Base-by-base conservation (phyloP, 192 early-diverging fungal genomes). In the Coemansia sp. region DNA sequence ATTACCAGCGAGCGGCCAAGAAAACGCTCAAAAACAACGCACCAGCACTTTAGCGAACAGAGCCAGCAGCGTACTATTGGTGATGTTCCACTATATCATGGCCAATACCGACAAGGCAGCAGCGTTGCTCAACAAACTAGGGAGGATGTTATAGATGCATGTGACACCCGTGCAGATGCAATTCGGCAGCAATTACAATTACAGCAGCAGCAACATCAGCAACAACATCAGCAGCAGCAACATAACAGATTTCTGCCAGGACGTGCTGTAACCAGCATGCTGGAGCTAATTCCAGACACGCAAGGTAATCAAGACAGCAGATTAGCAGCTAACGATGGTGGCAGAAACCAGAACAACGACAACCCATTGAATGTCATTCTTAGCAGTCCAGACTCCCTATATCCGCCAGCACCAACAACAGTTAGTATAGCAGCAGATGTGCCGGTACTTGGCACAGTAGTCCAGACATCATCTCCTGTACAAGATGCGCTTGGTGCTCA, bases 161-260 rank as follows among this genome's bases (percentile, higher is more conserved):
- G 26, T 37, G 54, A 68, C 16, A 21, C 40, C 16, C 67, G 61
- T 43, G 16, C 15, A 36, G 42, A 15, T 40, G n/a, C 54, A 65
- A 54, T 36, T 39, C 32, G 59, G 52, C 55, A 40, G 15, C 46
- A 61, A 46, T 36, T 8, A 26, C 47, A 12, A 11, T 8, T 52
- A 55, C 68, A 64, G 61, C 62, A 19, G 54, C 62, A 59, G 42
- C 51, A 13, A 41, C 40, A 40, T 12, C 67, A 61, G 36, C 67
- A 26, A n/a, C 55, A 15, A 52, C 32, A 45, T 16, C 63, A 9
- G 40, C 32, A n/a, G 18, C 47, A 10, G 26, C 42, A 13, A 18
- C 61, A 45, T 9, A 19, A 22, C 13, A 11, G n/a, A 47, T 47
- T 11, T 47, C n/a, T 47, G 46, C 32, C 32, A 32, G 32, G 32